A percentile compares a stretch with the other conserved stretches of the same genome.
These are phyloP conservation scores for Aureobasidium namibiae DNA, from an alignment of 2,329 filamentous ascomycete species.

Conservation along the genomic window DNA sequence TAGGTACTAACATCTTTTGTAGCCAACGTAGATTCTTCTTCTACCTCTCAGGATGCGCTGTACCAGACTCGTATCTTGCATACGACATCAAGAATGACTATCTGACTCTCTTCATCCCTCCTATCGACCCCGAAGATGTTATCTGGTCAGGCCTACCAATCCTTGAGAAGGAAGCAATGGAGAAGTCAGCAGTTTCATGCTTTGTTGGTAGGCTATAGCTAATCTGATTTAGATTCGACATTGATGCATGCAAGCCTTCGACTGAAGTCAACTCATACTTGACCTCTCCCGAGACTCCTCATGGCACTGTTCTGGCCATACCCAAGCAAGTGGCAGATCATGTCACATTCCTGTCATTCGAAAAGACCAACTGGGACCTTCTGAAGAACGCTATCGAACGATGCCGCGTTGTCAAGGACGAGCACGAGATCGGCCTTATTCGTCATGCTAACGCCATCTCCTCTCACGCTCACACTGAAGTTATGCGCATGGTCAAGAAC, in stretches of 20 bases:
- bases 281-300: constrained; percentile 39
- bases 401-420: constrained; percentile 72
- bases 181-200: constrained; percentile 29
- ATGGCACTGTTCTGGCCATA: constrained; percentile 62
- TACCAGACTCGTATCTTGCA: constrained; percentile 70
- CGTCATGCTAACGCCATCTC: constrained; percentile 74
- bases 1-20: not conserved
- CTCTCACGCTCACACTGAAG: constrained; percentile 64
- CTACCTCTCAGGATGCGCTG: constrained; percentile 80
- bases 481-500: constrained; percentile 53
- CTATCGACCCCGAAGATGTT: constrained; percentile 76
- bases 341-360: constrained; percentile 63
- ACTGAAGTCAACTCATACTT: constrained; percentile 62
- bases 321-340: constrained; percentile 64
- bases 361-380: constrained; percentile 48
- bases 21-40: constrained; percentile 90
- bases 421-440: constrained; percentile 78
- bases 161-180: constrained; percentile 63
- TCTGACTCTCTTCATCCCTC: constrained; percentile 84
- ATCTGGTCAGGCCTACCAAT: constrained; percentile 90
- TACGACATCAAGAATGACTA: constrained; percentile 70
- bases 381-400: constrained; percentile 65
- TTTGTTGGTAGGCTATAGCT: not conserved
- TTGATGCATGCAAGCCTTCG: constrained; percentile 14
- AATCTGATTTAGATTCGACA: not conserved